These are phyloP conservation scores for Boletus insuetus DNA, from an alignment of 768 basidiomycete species.

Conservation along the genomic window DNA sequence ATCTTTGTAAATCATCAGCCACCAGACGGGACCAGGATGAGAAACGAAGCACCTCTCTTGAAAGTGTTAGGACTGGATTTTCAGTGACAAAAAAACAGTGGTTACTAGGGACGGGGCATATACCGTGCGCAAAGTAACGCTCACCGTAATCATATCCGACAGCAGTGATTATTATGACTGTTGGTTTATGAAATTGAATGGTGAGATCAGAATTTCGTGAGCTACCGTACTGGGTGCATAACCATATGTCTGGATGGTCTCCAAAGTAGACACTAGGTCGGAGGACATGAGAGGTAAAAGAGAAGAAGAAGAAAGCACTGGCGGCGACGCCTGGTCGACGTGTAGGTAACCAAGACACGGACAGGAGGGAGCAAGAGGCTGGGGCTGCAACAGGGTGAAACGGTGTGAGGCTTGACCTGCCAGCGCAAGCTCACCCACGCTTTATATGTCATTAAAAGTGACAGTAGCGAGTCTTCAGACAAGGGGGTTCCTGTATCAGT, in stretches of 20 bases:
- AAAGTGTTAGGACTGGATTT: slow-evolving; percentile 11
- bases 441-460: no score
- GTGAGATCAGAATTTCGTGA: no score
- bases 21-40: background rate
- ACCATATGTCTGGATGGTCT: background rate
- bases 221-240: background rate
- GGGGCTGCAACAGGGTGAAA: no score
- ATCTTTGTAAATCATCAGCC: slow-evolving; percentile 3
- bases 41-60: slow-evolving; percentile 10
- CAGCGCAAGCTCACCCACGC: no score
- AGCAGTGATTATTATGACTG: background rate
- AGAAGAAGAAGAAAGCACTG: no score
- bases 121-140: background rate
- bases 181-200: no score
- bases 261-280: background rate
- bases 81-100: background rate
- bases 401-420: no score
- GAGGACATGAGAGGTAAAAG: slow-evolving; percentile 1
- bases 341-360: background rate
- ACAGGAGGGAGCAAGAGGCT: background rate
- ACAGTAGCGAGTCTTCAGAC: no score
- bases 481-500: no score
- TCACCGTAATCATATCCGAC: slow-evolving; percentile 11
- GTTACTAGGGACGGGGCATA: background rate
- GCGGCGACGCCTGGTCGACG: background rate